Evolutionary conservation across 306 rosid genomes (phyloP).

Genomic region (Vicia faba): DNA sequence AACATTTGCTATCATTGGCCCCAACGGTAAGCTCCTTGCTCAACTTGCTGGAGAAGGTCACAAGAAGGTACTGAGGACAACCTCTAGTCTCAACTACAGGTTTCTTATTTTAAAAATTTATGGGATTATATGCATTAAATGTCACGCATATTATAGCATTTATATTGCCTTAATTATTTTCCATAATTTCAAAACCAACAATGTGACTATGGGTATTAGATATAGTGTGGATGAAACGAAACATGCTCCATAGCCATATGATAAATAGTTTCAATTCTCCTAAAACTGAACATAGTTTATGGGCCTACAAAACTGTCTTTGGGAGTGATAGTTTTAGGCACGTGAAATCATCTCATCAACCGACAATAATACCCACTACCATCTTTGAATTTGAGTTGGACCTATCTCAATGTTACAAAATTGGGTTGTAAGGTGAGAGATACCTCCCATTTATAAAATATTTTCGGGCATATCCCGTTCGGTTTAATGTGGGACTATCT

Average conservation of each 20-base stretch:
- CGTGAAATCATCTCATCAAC: no score
- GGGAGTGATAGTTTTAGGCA: no score
- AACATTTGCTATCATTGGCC: conserved; percentile 86
- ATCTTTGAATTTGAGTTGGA: no score
- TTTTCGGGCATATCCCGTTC: neutral
- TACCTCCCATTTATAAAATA: no score
- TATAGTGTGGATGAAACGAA: neutral
- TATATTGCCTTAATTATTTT: neutral
- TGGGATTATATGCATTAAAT: conserved; percentile 8
- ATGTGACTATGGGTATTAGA: neutral
- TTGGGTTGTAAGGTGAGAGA: no score
- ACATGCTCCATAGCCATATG: conserved; percentile 11
- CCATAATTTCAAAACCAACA: neutral
- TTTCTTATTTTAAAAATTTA: conserved; percentile 18
- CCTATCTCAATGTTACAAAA: neutral
- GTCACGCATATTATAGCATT: conserved; percentile 10
- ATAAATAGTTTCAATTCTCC: no score
- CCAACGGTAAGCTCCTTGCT: conserved; percentile 85
- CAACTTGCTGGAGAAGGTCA: conserved; percentile 93
- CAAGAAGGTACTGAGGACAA: conserved; percentile 65
- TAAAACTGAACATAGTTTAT: no score
- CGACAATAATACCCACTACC: no score
- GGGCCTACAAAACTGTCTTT: no score
- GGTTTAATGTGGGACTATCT: no score
- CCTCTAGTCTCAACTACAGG: conserved; percentile 12